These are phyloP conservation scores for Nicotiana knightiana DNA, from an alignment of 257 asterid species.

Conservation along the genomic window DNA sequence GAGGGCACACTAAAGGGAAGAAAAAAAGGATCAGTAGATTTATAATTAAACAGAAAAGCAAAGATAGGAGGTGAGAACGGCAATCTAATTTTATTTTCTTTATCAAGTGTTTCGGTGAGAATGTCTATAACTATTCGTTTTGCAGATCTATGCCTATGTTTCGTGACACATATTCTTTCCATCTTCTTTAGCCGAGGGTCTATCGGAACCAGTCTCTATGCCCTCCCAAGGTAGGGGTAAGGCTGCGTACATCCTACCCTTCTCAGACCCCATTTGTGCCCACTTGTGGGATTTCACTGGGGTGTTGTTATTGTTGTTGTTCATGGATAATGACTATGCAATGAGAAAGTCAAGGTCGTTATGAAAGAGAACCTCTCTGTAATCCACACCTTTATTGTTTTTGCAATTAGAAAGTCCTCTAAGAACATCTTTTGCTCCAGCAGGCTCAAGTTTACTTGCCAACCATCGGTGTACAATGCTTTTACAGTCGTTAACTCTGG, in stretches of 20 bases:
- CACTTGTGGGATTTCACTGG: no score
- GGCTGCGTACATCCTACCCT: no score
- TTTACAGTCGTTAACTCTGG: conserved; percentile 69
- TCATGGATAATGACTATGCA: background rate
- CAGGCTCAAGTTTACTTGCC: conserved; percentile 82
- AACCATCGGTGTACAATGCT: conserved; percentile 79
- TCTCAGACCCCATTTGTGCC: no score
- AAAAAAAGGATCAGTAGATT: conserved; percentile 1
- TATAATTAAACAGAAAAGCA: background rate
- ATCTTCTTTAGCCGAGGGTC: no score
- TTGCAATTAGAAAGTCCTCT: conserved; percentile 89
- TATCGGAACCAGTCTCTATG: no score
- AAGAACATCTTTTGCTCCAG: conserved; percentile 78
- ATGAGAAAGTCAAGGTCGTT: background rate
- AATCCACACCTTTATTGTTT: conserved; percentile 71
- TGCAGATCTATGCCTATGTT: background rate
- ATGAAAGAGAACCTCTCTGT: background rate
- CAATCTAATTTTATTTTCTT: background rate
- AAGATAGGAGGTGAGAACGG: background rate
- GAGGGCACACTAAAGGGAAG: conserved; percentile 69
- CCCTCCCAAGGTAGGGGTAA: no score
- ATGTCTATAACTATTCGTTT: background rate
- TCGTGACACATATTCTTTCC: background rate
- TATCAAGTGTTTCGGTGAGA: background rate
- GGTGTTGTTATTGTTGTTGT: no score